Conservation (phyloP, 345 rosid genomes). For the Eucalyptus grandis region DNA sequence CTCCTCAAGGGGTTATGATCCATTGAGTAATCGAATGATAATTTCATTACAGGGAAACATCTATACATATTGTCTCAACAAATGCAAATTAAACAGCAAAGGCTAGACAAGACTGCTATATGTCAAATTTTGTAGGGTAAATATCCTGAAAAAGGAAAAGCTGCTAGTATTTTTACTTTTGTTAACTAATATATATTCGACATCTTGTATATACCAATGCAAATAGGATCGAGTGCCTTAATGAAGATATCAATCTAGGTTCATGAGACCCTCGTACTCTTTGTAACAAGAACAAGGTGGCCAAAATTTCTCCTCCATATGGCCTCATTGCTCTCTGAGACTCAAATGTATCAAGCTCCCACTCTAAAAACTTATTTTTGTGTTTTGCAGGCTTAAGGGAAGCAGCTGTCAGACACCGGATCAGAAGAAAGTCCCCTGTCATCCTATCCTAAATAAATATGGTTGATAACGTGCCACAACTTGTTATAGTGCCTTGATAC, state of each 20-base stretch:
- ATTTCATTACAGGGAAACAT: neutral
- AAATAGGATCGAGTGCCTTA: neutral
- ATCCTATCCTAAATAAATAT: neutral
- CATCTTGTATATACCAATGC: neutral
- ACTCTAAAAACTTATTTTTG: neutral
- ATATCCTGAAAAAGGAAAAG: neutral
- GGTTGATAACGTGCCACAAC: neutral
- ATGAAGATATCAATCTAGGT: neutral
- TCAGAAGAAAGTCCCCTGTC: neutral
- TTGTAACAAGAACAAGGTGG: neutral
- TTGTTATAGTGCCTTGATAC: neutral
- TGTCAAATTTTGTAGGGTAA: neutral
- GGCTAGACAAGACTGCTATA: neutral
- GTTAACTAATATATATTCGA: neutral
- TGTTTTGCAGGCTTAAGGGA: neutral
- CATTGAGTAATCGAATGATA: neutral
- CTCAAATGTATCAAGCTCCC: neutral
- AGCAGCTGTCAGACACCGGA: neutral
- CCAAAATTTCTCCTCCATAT: neutral
- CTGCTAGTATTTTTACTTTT: neutral
- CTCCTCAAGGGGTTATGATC: neutral
- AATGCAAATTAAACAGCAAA: neutral
- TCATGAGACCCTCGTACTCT: neutral
- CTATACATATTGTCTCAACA: neutral
- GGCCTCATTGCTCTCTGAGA: neutral